Evolutionary conservation across 768 basidiomycete genomes (phyloP).

Genomic region (Amanita inopinata): DNA sequence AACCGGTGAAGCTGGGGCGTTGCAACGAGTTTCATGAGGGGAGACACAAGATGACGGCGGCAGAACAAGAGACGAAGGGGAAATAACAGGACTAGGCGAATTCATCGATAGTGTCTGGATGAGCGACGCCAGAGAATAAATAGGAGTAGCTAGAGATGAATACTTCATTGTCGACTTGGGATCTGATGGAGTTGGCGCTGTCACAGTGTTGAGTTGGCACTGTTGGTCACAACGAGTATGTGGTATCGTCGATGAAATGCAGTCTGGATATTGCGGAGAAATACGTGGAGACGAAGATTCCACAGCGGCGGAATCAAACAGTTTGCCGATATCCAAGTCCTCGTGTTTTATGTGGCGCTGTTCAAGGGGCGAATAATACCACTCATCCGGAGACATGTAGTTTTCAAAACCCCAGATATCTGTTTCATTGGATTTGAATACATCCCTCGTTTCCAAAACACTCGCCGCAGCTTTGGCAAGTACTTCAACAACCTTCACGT

Average conservation of each 20-base stretch:
- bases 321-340: conserved; percentile 31
- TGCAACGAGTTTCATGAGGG: conserved; percentile 28
- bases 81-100: conserved; percentile 12
- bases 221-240: no score
- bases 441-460: conserved; percentile 19
- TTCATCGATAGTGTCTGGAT: conserved; percentile 20
- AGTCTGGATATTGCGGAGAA: no score
- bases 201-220: conserved; percentile 31
- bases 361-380: conserved; percentile 21
- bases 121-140: conserved; percentile 26
- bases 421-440: neutral
- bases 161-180: conserved; percentile 15
- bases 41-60: conserved; percentile 27
- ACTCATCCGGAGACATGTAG: conserved; percentile 16
- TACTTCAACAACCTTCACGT: conserved; percentile 34
- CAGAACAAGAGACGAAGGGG: conserved; percentile 22
- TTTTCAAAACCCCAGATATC: conserved; percentile 36
- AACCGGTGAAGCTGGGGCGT: conserved; percentile 19
- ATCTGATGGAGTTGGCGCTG: conserved; percentile 13
- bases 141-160: conserved; percentile 14
- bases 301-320: conserved; percentile 18
- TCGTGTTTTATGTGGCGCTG: conserved; percentile 36
- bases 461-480: conserved; percentile 27
- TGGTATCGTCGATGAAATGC: no score
- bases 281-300: no score